Base-by-base conservation (phyloP, 2,329 filamentous ascomycete genomes). In the Cryphonectria naterciae region DNA sequence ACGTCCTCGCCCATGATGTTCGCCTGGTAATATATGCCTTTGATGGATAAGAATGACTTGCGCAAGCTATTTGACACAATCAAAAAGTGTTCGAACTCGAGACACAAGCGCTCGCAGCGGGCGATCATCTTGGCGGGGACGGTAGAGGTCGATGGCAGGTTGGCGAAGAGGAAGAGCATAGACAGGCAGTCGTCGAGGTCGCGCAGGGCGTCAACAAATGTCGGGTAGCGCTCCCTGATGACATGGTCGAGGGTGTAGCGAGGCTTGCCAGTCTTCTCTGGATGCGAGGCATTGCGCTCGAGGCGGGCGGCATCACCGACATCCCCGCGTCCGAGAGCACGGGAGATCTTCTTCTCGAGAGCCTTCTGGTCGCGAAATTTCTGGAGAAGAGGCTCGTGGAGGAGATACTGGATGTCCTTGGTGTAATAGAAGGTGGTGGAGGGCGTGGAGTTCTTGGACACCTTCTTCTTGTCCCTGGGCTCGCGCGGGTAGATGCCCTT, bases 401-500 rank as follows among this genome's bases (percentile, higher is more conserved):
- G 91, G 67, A 99, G 92, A 79, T 98, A 99, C 83, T 98, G 95
- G 76, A 99, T 98, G 81, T 99, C 96, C 85, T 97, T 97, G 80
- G 95, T 84, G 79, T 92, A 92, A 84, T 92, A 92, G 77, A 98
- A 99, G 73, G 96, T 99, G 39, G 95, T 98, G 69, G 92, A 95
- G 73, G 92, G 91, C 49, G 93, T 97, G 37, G 94, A 90, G 72
- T 93, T 94, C 83, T 97, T 97, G 79, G 92, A 93, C 58, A 93
- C 96, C 88, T 98, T 98, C 86, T 97, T 98, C 86, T 94, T 95
- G 85, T 92, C 97, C 79, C 96, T 90, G 74, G 96, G 96, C 86
- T 99, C 96, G 78, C 96, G 93, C 75, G 96, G 96, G 83, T 98
- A 99, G 81, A 99, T 98, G 77, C 95, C 96, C 86, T 98, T 98